Evolutionary conservation across 1,284 basidiomycete species (phyloP).

Genomic region (Rhodotorula sp.): DNA sequence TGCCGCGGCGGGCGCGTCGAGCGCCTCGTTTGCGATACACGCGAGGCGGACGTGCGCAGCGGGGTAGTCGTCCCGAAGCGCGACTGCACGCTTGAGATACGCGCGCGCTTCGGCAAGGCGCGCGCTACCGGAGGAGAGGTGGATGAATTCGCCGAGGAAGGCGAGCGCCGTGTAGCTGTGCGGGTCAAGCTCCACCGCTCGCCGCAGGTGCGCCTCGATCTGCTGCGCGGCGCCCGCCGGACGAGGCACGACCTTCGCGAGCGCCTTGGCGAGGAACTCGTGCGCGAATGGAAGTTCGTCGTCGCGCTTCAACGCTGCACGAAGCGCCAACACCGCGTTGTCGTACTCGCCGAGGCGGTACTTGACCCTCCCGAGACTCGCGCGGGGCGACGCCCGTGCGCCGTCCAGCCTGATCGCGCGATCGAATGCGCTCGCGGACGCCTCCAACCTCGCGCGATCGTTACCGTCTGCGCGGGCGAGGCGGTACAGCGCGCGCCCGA

Average conservation of each 20-base stretch:
- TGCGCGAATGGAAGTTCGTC: constrained; percentile 17
- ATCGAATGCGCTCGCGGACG: constrained; percentile 12
- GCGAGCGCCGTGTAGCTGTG: constrained; percentile 4
- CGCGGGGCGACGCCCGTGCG: constrained; percentile 14
- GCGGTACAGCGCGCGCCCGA: constrained; percentile 22
- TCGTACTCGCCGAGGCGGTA: constrained; percentile 15
- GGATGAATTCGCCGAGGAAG: constrained; percentile 34
- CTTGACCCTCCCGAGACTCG: constrained; percentile 18
- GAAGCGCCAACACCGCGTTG: constrained; percentile 11
- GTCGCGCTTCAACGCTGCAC: constrained; percentile 18
- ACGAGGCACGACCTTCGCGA: neutral
- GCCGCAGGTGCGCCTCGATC: constrained; percentile 24
- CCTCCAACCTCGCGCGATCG: neutral
- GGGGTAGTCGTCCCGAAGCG: constrained; percentile 24
- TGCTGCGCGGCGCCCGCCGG: neutral
- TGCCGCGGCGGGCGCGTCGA: constrained; percentile 10
- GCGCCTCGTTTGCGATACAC: constrained; percentile 27
- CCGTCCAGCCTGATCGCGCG: constrained; percentile 17
- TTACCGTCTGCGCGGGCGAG: constrained; percentile 5
- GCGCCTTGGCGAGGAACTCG: constrained; percentile 35
- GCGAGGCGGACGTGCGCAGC: constrained; percentile 35
- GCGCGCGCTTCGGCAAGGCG: neutral
- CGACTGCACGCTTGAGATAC: constrained; percentile 12
- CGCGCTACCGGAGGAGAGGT: neutral
- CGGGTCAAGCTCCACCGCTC: constrained; percentile 19